phyloP scores from a whole-genome alignment of 2,329 filamentous ascomycete species.

The Fragosphaeria purpurea region DNA sequence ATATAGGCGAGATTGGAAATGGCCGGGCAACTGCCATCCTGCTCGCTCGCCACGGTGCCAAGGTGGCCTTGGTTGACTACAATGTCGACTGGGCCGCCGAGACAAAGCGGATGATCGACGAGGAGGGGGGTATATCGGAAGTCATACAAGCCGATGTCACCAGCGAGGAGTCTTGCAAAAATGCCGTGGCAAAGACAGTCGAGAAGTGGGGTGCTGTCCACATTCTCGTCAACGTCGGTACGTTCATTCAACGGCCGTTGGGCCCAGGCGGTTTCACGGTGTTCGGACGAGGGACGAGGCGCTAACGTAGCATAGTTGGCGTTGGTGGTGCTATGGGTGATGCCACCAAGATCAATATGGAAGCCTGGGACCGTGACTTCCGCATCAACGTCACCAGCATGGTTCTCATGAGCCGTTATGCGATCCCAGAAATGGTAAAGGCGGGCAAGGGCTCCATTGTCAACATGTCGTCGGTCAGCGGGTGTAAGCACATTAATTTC shows the following conservation, averaged over 20 bases:
- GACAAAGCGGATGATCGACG: conserved; percentile 21
- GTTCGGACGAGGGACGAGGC: background rate
- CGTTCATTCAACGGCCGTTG: background rate
- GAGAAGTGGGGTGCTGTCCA: conserved; percentile 17
- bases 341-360: conserved; percentile 19
- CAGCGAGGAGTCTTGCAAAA: conserved; percentile 15
- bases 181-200: conserved; percentile 14
- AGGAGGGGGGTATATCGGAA: conserved; percentile 17
- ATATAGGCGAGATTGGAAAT: conserved; percentile 19
- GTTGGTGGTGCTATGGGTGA: conserved; percentile 23
- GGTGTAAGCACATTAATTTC: conserved; percentile 14
- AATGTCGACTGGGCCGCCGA: conserved; percentile 17
- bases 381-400: conserved; percentile 26
- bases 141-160: conserved; percentile 18
- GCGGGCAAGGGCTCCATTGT: conserved; percentile 24
- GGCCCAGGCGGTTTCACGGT: too few species aligned
- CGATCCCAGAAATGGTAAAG: conserved; percentile 24
- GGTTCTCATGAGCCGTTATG: conserved; percentile 23
- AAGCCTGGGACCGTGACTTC: conserved; percentile 21
- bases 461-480: conserved; percentile 26
- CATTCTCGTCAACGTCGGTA: conserved; percentile 21
- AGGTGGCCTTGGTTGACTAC: conserved; percentile 18
- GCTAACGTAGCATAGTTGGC: conserved; percentile 17
- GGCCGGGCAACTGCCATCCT: conserved; percentile 20
- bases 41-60: conserved; percentile 19